These are phyloP conservation scores for Cinnamomum chago DNA, from an alignment of 164 flowering plant genomes.

Conservation along the genomic window DNA sequence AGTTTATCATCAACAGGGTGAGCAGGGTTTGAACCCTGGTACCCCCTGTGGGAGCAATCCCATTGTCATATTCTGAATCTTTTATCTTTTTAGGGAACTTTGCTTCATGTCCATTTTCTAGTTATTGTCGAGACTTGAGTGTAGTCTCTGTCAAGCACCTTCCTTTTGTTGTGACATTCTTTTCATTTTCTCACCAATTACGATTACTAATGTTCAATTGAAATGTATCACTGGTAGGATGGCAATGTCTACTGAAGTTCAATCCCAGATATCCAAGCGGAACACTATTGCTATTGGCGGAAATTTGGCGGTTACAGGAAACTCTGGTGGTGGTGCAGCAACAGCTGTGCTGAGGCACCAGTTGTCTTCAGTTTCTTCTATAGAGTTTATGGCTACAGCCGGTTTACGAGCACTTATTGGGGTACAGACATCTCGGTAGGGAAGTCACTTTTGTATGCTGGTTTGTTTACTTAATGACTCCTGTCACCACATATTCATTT, in stretches of 20 bases:
- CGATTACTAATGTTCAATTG: too few species aligned
- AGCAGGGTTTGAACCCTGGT: too few species aligned
- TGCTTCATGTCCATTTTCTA: too few species aligned
- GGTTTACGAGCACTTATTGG: conserved; percentile 77
- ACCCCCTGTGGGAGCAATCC: too few species aligned
- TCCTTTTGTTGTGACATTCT: too few species aligned
- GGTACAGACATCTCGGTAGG: conserved; percentile 75
- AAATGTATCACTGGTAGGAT: conserved; percentile 41
- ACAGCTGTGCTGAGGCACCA: conserved; percentile 63
- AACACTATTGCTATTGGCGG: conserved; percentile 69
- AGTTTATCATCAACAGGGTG: too few species aligned
- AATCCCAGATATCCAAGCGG: conserved; percentile 76
- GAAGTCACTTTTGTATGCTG: conserved; percentile 12
- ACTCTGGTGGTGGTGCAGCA: conserved; percentile 75
- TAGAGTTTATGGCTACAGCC: conserved; percentile 71
- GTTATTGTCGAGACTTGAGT: too few species aligned
- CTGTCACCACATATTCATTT: neutral
- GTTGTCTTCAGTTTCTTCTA: conserved; percentile 61
- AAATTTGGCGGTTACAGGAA: conserved; percentile 62
- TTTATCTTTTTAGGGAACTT: too few species aligned
- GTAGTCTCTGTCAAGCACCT: too few species aligned
- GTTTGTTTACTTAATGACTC: neutral
- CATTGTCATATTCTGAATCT: too few species aligned
- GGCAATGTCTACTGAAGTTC: conserved; percentile 82
- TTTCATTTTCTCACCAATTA: too few species aligned